These are phyloP conservation scores for Globisporangium spiculum DNA, from an alignment of 352 stramenopile species.

Conservation along the genomic window DNA sequence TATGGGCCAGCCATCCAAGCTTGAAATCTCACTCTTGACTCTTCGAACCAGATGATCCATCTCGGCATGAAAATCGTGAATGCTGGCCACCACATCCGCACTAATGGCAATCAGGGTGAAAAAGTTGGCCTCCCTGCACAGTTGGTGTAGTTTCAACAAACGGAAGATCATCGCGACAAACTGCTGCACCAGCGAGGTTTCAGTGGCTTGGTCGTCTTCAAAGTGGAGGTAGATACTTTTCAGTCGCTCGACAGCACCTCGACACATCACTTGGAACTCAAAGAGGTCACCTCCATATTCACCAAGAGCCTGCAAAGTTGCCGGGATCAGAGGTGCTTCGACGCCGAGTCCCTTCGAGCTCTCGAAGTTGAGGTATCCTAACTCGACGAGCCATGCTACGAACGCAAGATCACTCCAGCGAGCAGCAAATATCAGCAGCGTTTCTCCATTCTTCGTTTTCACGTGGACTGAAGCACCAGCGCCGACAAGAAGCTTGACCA, in stretches of 20 bases:
- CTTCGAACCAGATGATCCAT: constrained; percentile 10
- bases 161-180: constrained; percentile 7
- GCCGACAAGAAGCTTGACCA: neutral
- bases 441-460: constrained; percentile 5
- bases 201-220: neutral
- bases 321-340: neutral
- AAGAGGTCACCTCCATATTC: neutral
- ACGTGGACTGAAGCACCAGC: constrained; percentile 8
- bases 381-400: neutral
- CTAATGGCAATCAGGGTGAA: constrained; percentile 7
- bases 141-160: constrained; percentile 1
- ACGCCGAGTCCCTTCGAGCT: neutral
- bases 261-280: constrained; percentile 12
- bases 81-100: neutral
- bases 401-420: neutral
- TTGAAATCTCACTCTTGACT: neutral
- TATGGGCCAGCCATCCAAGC: neutral
- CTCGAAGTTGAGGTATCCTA: constrained; percentile 2
- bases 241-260: neutral
- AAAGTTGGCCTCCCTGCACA: constrained; percentile 5
- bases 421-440: constrained; percentile 6
- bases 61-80: constrained; percentile 13
- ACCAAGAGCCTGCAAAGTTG: neutral
- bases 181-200: neutral
- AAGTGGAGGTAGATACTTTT: neutral